phyloP scores from a whole-genome alignment of 345 rosid species.

The Pelargonium nanum region DNA sequence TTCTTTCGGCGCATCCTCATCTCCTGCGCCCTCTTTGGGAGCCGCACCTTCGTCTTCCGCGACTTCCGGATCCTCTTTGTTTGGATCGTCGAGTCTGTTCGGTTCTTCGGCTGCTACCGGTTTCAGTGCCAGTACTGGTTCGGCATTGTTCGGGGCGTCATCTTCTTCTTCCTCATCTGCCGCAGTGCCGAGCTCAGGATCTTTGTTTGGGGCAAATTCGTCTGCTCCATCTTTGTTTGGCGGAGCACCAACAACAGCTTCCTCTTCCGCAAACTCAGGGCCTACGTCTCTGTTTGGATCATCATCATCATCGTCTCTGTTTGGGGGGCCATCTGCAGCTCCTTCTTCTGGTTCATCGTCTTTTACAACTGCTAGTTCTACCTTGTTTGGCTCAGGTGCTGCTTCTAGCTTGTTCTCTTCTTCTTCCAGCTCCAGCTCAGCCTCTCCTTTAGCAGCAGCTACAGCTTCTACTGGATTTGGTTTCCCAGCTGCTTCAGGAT shows the following conservation, averaged over 20 bases:
- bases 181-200: slow-evolving; percentile 5
- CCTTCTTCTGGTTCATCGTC: not conserved
- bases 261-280: slow-evolving; percentile 10
- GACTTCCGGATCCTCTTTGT: not conserved
- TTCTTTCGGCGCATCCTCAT: slow-evolving; percentile 5
- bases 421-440: not conserved
- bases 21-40: slow-evolving; percentile 4
- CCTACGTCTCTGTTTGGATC: slow-evolving; percentile 14
- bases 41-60: not conserved
- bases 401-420: not conserved
- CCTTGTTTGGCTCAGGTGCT: slow-evolving; percentile 5
- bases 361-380: not conserved
- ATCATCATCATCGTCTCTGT: slow-evolving; percentile 2
- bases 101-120: no score
- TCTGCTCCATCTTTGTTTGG: not conserved
- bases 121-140: not conserved
- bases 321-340: not conserved
- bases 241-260: not conserved
- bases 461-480: not conserved
- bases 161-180: slow-evolving; percentile 7
- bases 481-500: not conserved
- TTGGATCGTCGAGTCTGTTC: not conserved
- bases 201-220: slow-evolving; percentile 9
- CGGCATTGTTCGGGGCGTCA: slow-evolving; percentile 8
- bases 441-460: not conserved